Base-by-base conservation (phyloP, 768 basidiomycete genomes). In the Mycena rosella region DNA sequence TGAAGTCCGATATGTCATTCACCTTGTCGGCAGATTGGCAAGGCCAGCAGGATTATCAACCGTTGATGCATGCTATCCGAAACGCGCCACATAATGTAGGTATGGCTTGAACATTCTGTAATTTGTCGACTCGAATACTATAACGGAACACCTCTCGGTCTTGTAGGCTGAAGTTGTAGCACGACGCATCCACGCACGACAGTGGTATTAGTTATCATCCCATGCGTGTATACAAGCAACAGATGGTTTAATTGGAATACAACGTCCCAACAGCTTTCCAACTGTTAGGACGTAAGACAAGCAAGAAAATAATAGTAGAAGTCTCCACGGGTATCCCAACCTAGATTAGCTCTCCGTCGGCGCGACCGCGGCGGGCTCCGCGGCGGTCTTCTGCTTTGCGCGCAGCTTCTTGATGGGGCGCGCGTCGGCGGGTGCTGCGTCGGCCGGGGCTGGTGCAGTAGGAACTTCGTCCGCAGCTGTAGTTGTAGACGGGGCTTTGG, bases 321-420 rank as follows among this genome's bases (percentile, higher is more conserved):
- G 22, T 29, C 32, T 60, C 60, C 59, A 49, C 24, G 65, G 58
- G 66, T 62, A 62, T 67, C 42, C 48, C 62, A 27, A 32, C 48
- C 53, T 10, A 8, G 8, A 47, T 61, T 38, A 67, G 34, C 36
- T 62, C 55, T 61, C 60, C 26, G 32, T 34, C 17, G 54, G 54
- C 20, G 36, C 64, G 40, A 49, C 57, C 20, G 36, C 64, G 40
- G 38, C 57, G 42, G 51, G 45, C 53, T 47, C 36, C 22, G 45
- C 22, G 42, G 56, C 48, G 2, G 29, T 40, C 36, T 40, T 38
- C 10, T 45, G 45, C 38, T 62, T 60, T 18, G 65, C 58, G 34
- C 51, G 65, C 59, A 61, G 26, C 30, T 67, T 60, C 65, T 61
- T 67, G 45, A 67, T 56, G 5, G 65, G 65, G n/a, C 59, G 65